Evolutionary conservation across 176 grass and related monocot species (phyloP).

Genomic region (Oryza longistaminata): DNA sequence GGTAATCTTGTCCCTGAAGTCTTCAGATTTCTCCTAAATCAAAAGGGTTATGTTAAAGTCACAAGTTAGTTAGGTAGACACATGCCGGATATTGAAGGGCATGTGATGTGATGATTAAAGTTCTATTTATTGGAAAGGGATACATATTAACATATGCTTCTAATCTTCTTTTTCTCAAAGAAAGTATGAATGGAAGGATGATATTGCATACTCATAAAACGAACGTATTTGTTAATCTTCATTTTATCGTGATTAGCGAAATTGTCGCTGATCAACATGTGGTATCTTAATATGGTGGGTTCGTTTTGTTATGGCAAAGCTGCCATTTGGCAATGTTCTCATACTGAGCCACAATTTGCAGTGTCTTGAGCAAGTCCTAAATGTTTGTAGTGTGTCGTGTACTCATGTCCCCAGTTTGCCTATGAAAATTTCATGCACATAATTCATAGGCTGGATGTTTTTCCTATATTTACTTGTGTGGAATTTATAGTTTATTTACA

Average conservation of each 20-base stretch:
- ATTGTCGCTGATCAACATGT: background rate
- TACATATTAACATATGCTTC: background rate
- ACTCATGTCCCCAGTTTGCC: background rate
- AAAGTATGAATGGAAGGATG: background rate
- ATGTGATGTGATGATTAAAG: background rate
- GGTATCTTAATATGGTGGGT: background rate
- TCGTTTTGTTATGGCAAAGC: background rate
- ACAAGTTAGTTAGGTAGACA: background rate
- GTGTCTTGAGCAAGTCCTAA: background rate
- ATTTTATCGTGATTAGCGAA: background rate
- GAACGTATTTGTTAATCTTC: background rate
- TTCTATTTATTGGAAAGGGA: background rate
- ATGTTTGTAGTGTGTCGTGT: background rate
- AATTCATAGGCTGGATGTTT: background rate
- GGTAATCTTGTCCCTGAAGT: slow-evolving; percentile 47
- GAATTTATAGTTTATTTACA: background rate
- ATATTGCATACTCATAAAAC: background rate
- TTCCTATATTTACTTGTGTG: background rate
- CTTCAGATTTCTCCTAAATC: slow-evolving; percentile 20
- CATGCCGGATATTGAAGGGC: background rate
- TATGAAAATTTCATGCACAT: background rate
- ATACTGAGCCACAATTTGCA: background rate
- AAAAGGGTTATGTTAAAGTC: background rate
- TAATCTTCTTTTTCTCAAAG: background rate
- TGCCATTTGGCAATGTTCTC: background rate